Conservation (phyloP, 2,329 filamentous ascomycete species). For the Lizonia empirigonia region DNA sequence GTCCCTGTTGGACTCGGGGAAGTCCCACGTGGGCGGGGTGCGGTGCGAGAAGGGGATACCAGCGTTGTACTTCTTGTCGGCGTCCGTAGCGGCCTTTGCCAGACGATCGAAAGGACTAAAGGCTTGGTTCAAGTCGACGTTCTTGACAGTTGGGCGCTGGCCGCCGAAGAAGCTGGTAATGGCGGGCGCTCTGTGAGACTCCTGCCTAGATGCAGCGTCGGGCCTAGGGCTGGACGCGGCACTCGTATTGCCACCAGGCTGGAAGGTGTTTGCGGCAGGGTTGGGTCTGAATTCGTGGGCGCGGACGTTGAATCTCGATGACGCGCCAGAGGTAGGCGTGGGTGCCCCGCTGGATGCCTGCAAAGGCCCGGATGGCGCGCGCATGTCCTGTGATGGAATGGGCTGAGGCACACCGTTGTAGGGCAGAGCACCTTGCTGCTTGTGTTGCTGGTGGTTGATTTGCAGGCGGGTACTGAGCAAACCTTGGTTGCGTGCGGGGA, state of each 20-base stretch:
- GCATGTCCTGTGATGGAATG: conserved; percentile 67
- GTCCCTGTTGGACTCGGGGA: conserved; percentile 70
- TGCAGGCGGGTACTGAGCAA: conserved; percentile 58
- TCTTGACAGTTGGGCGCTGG: conserved; percentile 68
- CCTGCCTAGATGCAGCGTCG: conserved; percentile 47
- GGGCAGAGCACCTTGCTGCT: conserved; percentile 48
- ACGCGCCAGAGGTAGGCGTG: conserved; percentile 59
- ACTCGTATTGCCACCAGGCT: conserved; percentile 67
- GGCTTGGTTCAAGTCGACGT: conserved; percentile 57
- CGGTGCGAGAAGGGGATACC: conserved; percentile 85
- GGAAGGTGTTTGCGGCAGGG: conserved; percentile 80
- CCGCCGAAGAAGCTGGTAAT: conserved; percentile 64
- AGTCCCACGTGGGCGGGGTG: conserved; percentile 84
- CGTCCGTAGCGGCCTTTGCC: conserved; percentile 64
- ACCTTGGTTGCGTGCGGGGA: conserved; percentile 49
- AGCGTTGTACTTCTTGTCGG: conserved; percentile 66
- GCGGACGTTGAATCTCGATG: conserved; percentile 64
- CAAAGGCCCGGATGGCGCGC: conserved; percentile 73
- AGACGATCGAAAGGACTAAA: conserved; percentile 73
- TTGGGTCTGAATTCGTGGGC: conserved; percentile 84
- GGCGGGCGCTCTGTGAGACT: conserved; percentile 42
- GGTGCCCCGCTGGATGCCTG: conserved; percentile 56
- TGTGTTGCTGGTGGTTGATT: conserved; percentile 59
- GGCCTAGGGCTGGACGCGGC: conserved; percentile 73
- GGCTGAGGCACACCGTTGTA: conserved; percentile 60